A percentile compares a stretch with the other conserved stretches of the same genome.
phyloP scores from a whole-genome alignment of 73 alveolate genomes.

The Uronychia setigera region DNA sequence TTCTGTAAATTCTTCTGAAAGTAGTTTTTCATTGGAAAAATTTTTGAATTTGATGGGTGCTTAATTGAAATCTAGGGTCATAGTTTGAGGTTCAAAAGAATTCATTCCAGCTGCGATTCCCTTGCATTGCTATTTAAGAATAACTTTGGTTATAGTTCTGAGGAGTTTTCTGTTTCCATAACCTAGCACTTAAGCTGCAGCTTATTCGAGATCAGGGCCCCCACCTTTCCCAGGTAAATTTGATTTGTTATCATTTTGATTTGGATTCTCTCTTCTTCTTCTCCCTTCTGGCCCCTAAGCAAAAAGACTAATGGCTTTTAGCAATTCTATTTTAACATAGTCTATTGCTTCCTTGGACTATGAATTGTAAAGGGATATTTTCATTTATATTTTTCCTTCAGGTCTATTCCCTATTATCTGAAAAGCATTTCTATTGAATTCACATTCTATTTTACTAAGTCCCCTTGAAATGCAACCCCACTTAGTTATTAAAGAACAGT shows the following conservation, averaged over 20 bases:
- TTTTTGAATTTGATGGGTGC: neutral
- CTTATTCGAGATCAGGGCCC: no score
- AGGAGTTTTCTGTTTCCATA: neutral
- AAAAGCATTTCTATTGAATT: neutral
- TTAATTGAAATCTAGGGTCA: neutral
- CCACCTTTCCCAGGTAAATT: no score
- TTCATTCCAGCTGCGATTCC: constrained; percentile 1
- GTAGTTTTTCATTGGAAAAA: neutral
- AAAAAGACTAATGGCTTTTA: neutral
- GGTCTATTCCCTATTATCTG: neutral
- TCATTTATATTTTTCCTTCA: neutral
- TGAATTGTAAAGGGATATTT: neutral
- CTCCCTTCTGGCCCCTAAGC: neutral
- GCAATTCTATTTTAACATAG: neutral
- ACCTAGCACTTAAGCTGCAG: no score
- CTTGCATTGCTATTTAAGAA: neutral
- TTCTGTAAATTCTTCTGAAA: neutral
- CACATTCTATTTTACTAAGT: neutral
- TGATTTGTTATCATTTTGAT: no score
- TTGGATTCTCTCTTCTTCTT: neutral
- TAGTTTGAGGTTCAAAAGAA: neutral
- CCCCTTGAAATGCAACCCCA: neutral
- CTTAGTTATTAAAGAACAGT: neutral
- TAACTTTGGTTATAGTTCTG: neutral
- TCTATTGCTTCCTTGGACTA: neutral